phyloP scores from a whole-genome alignment of 2,329 filamentous ascomycete genomes.

The Aquanectria penicillioides region DNA sequence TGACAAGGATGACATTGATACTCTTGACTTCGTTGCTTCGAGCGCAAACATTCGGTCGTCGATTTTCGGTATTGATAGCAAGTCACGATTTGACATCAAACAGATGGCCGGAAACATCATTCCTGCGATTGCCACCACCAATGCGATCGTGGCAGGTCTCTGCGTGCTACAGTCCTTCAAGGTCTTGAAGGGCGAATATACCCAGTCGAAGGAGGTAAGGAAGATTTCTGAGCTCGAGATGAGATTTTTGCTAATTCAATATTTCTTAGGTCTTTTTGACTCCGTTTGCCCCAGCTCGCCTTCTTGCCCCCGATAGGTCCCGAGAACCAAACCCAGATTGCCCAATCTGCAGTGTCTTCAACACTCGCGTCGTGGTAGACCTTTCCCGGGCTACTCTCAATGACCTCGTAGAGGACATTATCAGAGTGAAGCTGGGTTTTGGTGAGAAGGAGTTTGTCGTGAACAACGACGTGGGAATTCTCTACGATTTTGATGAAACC shows the following conservation, averaged over 20 bases:
- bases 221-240: not conserved
- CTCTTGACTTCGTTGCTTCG: constrained; percentile 91
- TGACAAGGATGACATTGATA: constrained; percentile 97
- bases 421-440: constrained; percentile 78
- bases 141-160: constrained; percentile 92
- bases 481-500: constrained; percentile 81
- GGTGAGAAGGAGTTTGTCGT: constrained; percentile 81
- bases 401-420: constrained; percentile 80
- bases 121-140: constrained; percentile 96
- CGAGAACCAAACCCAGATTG: constrained; percentile 81
- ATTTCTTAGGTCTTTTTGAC: constrained; percentile 88
- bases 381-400: constrained; percentile 77
- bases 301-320: constrained; percentile 67
- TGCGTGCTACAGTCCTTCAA: constrained; percentile 95
- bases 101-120: constrained; percentile 99
- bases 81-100: constrained; percentile 96
- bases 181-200: constrained; percentile 78
- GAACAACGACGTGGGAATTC: constrained; percentile 76
- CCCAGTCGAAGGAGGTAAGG: constrained; percentile 77
- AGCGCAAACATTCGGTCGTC: constrained; percentile 89
- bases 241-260: constrained; percentile 57
- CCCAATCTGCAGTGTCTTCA: constrained; percentile 81
- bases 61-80: constrained; percentile 88
- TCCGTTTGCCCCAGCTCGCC: constrained; percentile 66
- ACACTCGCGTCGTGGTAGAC: constrained; percentile 75